Evolutionary conservation across 805 yeast species (phyloP).

Genomic region (Candida mattraensis): DNA sequence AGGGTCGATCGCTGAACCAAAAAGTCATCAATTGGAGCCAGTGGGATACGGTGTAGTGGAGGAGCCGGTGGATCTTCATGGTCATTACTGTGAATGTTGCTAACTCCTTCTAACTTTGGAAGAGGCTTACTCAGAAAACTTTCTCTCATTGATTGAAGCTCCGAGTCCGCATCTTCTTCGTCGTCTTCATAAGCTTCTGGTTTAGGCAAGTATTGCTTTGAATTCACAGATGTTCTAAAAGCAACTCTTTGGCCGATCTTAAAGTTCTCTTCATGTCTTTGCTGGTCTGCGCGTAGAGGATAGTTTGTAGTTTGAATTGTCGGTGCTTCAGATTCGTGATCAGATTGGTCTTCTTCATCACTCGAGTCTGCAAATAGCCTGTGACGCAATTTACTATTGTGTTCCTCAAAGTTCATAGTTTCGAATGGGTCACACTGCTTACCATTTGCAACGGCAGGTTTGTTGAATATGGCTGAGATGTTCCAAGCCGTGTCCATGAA

Average conservation of each 20-base stretch:
- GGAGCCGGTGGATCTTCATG: conserved; percentile 19
- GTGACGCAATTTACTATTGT: conserved; percentile 11
- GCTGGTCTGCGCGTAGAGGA: neutral
- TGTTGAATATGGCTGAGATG: conserved; percentile 15
- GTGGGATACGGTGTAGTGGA: conserved; percentile 27
- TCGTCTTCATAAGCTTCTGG: conserved; percentile 6
- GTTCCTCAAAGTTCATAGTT: conserved; percentile 22
- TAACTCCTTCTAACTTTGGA: conserved; percentile 11
- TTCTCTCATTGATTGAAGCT: conserved; percentile 12
- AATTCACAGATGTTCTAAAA: conserved; percentile 19
- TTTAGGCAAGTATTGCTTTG: conserved; percentile 9
- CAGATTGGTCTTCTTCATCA: no score
- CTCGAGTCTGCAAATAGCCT: conserved; percentile 31
- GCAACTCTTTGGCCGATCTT: conserved; percentile 27
- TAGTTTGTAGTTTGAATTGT: conserved; percentile 1
- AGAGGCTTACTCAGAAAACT: conserved; percentile 21
- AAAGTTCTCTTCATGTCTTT: conserved; percentile 15
- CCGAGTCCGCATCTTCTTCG: conserved; percentile 11
- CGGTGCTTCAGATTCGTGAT: no score
- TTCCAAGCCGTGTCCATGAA: conserved; percentile 1
- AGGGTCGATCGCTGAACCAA: no score
- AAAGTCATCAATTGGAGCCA: conserved; percentile 18
- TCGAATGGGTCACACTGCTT: conserved; percentile 13
- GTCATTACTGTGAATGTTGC: conserved; percentile 1
- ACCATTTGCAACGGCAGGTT: conserved; percentile 6